Percentiles rank a stretch among this genome's conserved stretches.
These are phyloP conservation scores for Thelonectria olida DNA, from an alignment of 2,329 filamentous ascomycete genomes.

Conservation along the genomic window DNA sequence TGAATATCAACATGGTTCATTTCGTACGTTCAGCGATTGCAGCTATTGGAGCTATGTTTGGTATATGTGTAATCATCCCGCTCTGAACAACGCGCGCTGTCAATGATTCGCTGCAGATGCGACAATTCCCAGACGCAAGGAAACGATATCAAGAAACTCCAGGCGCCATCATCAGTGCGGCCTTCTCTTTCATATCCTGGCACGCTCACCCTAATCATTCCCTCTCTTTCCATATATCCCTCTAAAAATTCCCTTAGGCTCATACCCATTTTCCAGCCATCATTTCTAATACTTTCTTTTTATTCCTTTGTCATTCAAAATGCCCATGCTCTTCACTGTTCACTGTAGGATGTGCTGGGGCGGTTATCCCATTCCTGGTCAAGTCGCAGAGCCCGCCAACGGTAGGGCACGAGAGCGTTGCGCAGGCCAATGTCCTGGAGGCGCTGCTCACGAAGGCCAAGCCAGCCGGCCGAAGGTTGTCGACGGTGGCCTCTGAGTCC, in stretches of 20 bases:
- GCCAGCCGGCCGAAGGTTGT: conserved; percentile 37
- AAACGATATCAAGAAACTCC: conserved; percentile 19
- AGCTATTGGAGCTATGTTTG: conserved; percentile 16
- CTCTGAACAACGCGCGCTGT: conserved; percentile 22
- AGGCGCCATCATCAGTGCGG: conserved; percentile 31
- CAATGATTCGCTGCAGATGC: conserved; percentile 28
- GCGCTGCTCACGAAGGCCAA: conserved; percentile 37
- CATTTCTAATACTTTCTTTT: neutral
- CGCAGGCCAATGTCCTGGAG: conserved; percentile 40
- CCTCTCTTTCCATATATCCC: conserved; percentile 10
- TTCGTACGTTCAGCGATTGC: conserved; percentile 19
- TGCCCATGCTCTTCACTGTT: conserved; percentile 22
- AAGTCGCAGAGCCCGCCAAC: conserved; percentile 34
- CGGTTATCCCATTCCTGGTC: conserved; percentile 37
- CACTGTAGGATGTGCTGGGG: conserved; percentile 38
- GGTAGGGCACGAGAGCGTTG: conserved; percentile 39
- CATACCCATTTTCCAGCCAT: neutral
- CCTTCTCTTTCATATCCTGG: conserved; percentile 14
- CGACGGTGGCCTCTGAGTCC: conserved; percentile 27
- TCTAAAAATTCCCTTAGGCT: conserved; percentile 5
- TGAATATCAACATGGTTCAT: neutral
- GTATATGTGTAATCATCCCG: conserved; percentile 29
- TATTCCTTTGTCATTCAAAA: neutral
- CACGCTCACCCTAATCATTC: conserved; percentile 16
- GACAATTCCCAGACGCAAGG: conserved; percentile 25